Evolutionary conservation across 1,284 basidiomycete genomes (phyloP).

Genomic region (Trametes polyzona): DNA sequence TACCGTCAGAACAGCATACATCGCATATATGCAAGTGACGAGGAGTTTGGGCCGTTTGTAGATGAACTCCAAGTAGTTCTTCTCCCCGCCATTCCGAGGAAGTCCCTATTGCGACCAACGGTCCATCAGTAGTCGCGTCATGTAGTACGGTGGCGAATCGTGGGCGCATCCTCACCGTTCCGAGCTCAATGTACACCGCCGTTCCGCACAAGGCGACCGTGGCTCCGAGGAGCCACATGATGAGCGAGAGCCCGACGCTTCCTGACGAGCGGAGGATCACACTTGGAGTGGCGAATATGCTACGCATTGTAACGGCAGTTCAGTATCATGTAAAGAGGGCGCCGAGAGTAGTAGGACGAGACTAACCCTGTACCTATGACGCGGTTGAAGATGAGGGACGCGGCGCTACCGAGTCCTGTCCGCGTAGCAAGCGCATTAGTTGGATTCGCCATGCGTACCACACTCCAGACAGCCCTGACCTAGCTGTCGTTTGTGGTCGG

Average conservation of each 20-base stretch:
- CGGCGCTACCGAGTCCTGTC: conserved; percentile 59
- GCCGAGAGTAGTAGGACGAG: too few relatives aligned
- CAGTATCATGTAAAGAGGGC: too few relatives aligned
- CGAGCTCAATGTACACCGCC: conserved; percentile 75
- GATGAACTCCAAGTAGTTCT: conserved; percentile 76
- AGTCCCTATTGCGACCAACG: conserved; percentile 48
- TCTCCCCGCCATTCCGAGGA: conserved; percentile 75
- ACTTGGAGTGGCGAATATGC: conserved; percentile 78
- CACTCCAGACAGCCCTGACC: too few relatives aligned
- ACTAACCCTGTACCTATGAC: conserved; percentile 82
- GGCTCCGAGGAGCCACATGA: conserved; percentile 75
- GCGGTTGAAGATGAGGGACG: conserved; percentile 77
- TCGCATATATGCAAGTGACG: conserved; percentile 60
- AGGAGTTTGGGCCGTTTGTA: conserved; percentile 67
- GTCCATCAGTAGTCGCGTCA: background rate
- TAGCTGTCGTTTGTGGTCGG: conserved; percentile 26
- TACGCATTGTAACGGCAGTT: conserved; percentile 30
- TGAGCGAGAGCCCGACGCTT: conserved; percentile 62
- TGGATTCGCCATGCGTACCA: too few relatives aligned
- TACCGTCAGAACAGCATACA: conserved; percentile 65
- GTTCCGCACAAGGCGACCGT: conserved; percentile 64
- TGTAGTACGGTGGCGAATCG: too few relatives aligned
- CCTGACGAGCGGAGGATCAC: conserved; percentile 69
- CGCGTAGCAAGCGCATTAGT: too few relatives aligned
- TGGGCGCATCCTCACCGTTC: conserved; percentile 52